phyloP scores from a whole-genome alignment of 1,284 basidiomycete genomes.

The Melampsora americana region DNA sequence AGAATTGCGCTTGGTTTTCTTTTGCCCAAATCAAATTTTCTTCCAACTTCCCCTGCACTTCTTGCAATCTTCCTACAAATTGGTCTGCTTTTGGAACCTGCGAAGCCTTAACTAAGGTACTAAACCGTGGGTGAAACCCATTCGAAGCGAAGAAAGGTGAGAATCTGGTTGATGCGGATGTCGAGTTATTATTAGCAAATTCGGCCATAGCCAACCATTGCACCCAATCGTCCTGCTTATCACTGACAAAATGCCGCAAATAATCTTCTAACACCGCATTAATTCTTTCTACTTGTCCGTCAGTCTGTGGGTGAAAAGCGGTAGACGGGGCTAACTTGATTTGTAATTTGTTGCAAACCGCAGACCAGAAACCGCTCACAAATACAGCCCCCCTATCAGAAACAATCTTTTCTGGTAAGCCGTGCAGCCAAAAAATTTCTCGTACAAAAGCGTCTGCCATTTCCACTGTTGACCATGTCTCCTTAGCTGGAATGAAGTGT shows the following conservation, averaged over 20 bases:
- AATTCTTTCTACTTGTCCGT: slow-evolving; percentile 58
- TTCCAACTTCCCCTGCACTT: not conserved
- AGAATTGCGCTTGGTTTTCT: not conserved
- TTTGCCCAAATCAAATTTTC: not conserved
- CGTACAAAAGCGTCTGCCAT: not conserved
- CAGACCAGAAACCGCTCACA: slow-evolving; percentile 1
- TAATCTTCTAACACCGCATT: slow-evolving; percentile 57
- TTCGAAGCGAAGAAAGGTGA: slow-evolving; percentile 57
- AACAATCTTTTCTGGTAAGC: slow-evolving; percentile 12
- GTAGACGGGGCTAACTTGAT: slow-evolving; percentile 4
- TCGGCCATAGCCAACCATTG: slow-evolving; percentile 49
- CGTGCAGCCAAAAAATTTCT: slow-evolving; percentile 23
- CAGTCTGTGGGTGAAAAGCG: slow-evolving; percentile 53
- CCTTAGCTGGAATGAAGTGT: slow-evolving; percentile 50
- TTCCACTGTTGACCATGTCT: not conserved
- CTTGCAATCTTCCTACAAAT: no score
- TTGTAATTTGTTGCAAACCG: not conserved
- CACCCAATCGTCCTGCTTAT: slow-evolving; percentile 48
- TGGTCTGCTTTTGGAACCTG: not conserved
- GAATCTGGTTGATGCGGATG: slow-evolving; percentile 48
- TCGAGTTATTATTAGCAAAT: slow-evolving; percentile 53
- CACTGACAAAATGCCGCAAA: slow-evolving; percentile 44
- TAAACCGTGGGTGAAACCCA: slow-evolving; percentile 54
- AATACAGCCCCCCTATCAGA: slow-evolving; percentile 48
- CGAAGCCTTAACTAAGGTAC: not conserved